phyloP scores from a whole-genome alignment of 225 moss, liverwort and hornwort species.

The Physcomitrium patens region DNA sequence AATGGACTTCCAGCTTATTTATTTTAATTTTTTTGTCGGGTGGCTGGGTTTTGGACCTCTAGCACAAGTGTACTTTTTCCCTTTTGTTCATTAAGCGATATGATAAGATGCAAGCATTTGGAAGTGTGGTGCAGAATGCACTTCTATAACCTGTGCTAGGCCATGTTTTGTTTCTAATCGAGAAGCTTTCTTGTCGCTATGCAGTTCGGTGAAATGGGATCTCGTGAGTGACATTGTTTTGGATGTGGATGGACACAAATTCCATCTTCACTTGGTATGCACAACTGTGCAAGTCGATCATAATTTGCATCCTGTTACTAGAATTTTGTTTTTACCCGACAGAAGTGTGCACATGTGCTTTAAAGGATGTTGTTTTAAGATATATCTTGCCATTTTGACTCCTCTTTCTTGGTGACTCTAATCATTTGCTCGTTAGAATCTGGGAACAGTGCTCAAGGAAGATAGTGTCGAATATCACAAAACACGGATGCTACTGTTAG shows the following conservation, averaged over 20 bases:
- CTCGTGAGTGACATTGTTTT: conserved; percentile 75
- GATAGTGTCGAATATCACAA: not conserved
- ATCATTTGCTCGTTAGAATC: not conserved
- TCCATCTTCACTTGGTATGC: conserved; percentile 82
- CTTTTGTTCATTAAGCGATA: not conserved
- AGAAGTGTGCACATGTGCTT: not conserved
- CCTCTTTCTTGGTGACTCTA: not conserved
- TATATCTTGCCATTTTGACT: not conserved
- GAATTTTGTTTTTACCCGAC: not conserved
- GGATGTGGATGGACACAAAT: conserved; percentile 63
- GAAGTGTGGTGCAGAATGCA: not conserved
- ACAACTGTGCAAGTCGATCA: conserved; percentile 10
- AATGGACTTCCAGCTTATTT: not conserved
- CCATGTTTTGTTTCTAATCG: not conserved
- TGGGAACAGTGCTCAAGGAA: not conserved
- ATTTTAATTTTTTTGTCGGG: not conserved
- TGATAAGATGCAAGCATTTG: not conserved
- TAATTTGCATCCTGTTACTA: conserved; percentile 2
- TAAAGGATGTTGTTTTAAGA: not conserved
- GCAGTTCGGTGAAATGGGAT: conserved; percentile 77
- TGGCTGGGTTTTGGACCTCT: not conserved
- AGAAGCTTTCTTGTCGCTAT: conserved; percentile 21
- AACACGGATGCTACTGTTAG: not conserved
- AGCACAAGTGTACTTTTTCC: not conserved
- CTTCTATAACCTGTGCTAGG: conserved; percentile 1